phyloP scores from a whole-genome alignment of 169 alveolate genomes.

The Cryptosporidium ubiquitum region DNA sequence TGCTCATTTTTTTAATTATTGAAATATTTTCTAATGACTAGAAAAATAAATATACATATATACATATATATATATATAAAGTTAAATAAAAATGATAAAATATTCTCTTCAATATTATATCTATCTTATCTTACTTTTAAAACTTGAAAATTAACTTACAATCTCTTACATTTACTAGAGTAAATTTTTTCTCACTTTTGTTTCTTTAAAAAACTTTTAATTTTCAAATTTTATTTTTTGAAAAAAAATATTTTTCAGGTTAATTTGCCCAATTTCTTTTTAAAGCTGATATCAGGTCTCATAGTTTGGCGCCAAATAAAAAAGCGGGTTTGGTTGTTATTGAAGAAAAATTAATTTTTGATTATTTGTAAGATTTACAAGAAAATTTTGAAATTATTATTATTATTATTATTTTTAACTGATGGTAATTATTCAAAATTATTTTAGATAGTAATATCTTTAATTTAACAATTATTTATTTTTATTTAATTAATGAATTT shows the following conservation, averaged over 20 bases:
- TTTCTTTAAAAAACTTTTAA: background rate
- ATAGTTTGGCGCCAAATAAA: background rate
- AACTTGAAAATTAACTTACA: background rate
- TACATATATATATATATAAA: background rate
- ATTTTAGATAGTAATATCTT: no score
- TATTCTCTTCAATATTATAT: background rate
- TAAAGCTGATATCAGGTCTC: background rate
- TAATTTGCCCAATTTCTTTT: background rate
- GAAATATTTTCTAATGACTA: background rate
- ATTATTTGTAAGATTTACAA: no score
- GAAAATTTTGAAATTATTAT: no score
- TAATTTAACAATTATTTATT: no score
- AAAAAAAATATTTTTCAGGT: no score
- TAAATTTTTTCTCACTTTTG: background rate
- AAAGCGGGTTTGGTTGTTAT: background rate
- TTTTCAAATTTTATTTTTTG: no score
- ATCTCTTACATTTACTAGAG: background rate
- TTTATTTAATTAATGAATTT: no score
- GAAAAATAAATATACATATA: no score
- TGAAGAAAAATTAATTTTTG: no score
- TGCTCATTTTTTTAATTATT: slow-evolving; percentile 17
- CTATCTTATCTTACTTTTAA: background rate
- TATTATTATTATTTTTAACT: no score
- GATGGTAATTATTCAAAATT: no score
- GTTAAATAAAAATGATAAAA: background rate